phyloP scores from a whole-genome alignment of 257 asterid genomes.

The Fraxinus americana region DNA sequence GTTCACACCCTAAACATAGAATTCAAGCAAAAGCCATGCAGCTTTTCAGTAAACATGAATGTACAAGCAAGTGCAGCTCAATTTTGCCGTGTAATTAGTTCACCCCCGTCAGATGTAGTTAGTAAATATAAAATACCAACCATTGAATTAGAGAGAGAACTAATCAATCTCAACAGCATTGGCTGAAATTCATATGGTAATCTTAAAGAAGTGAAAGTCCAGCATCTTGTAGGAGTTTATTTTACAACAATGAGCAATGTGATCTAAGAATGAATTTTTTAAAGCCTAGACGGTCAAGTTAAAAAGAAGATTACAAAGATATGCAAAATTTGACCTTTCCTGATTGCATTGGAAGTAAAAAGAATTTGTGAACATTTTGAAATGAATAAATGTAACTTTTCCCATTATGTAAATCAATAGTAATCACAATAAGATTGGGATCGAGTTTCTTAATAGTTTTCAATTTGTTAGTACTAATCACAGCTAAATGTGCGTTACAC shows the following conservation, averaged over 20 bases:
- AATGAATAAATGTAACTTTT: not conserved
- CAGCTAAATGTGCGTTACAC: no score
- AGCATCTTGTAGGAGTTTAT: not conserved
- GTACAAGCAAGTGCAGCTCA: not conserved
- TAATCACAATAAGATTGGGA: not conserved
- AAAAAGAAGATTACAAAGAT: not conserved
- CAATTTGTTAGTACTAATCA: not conserved
- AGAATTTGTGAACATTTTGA: not conserved
- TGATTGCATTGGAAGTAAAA: not conserved
- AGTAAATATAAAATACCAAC: not conserved
- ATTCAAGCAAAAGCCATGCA: constrained; percentile 24
- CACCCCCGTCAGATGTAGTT: not conserved
- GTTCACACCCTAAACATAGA: constrained; percentile 52
- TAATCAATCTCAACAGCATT: not conserved
- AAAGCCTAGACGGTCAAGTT: not conserved
- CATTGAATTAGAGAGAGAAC: not conserved
- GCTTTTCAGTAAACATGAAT: not conserved
- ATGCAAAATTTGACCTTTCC: not conserved
- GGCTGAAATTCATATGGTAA: not conserved
- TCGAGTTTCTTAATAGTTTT: not conserved
- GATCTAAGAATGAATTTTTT: not conserved
- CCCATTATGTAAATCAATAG: not conserved
- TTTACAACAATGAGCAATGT: not conserved
- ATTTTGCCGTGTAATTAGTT: not conserved
- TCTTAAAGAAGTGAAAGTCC: not conserved